A percentile compares a stretch with the other conserved stretches of the same genome.
Evolutionary conservation across 495 filamentous ascomycete species (phyloP).

Genomic region (Penicillium cosmopolitanum): DNA sequence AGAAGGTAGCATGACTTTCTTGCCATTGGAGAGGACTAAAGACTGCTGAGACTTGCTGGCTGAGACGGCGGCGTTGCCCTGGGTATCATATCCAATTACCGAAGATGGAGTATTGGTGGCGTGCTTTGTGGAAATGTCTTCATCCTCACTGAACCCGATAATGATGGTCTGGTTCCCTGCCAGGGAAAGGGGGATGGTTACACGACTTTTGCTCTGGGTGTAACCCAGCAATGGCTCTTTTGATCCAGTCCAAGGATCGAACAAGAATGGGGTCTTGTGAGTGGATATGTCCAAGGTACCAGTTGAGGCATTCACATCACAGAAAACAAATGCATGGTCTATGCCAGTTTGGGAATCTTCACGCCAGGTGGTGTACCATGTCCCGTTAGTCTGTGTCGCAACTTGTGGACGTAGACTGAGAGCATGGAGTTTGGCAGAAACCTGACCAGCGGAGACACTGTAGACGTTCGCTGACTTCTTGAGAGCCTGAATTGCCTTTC

Average conservation of each 20-base stretch:
- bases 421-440: conserved; percentile 28
- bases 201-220: conserved; percentile 19
- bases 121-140: conserved; percentile 4
- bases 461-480: conserved; percentile 27
- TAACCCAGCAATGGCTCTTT: conserved; percentile 36
- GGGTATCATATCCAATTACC: conserved; percentile 22
- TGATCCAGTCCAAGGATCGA: conserved; percentile 49
- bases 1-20: conserved; percentile 16
- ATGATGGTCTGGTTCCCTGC: conserved; percentile 39
- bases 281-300: conserved; percentile 31
- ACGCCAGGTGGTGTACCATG: conserved; percentile 41
- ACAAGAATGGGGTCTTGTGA: conserved; percentile 35
- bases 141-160: conserved; percentile 33
- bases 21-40: conserved; percentile 33
- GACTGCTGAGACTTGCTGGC: conserved; percentile 5
- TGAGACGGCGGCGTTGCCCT: conserved; percentile 7
- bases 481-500: conserved; percentile 17
- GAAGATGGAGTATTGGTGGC: conserved; percentile 15
- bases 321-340: conserved; percentile 46
- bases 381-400: conserved; percentile 29
- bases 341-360: conserved; percentile 20
- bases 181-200: conserved; percentile 33
- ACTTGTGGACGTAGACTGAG: conserved; percentile 27
- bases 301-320: conserved; percentile 31
- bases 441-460: conserved; percentile 10